Evolutionary conservation across 371 early-diverging fungal genomes (phyloP).

Genomic region (Chytridium lagenaria): DNA sequence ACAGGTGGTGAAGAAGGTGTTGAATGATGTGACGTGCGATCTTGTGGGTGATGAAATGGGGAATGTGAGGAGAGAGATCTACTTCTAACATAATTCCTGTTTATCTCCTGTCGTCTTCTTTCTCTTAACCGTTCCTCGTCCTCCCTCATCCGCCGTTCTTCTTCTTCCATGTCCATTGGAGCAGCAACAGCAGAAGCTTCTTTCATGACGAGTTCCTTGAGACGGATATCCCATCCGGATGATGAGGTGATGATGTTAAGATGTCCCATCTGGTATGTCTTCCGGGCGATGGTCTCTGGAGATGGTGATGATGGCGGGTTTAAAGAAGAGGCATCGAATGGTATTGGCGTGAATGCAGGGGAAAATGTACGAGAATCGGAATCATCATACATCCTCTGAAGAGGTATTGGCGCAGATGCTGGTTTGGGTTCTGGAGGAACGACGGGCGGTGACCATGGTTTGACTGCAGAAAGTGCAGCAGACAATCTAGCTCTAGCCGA

Average conservation of each 20-base stretch:
- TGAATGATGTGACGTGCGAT: neutral
- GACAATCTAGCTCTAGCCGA: neutral
- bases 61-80: neutral
- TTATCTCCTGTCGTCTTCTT: neutral
- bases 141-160: conserved; percentile 6
- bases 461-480: conserved; percentile 2
- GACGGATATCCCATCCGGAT: conserved; percentile 37
- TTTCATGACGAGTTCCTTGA: conserved; percentile 36
- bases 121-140: neutral
- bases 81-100: neutral
- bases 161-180: neutral
- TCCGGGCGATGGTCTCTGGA: neutral
- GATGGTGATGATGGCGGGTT: neutral
- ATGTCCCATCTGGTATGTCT: conserved; percentile 6
- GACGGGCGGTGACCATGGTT: neutral
- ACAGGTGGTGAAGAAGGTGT: neutral
- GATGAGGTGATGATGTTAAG: conserved; percentile 13
- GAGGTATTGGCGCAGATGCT: no score
- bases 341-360: neutral
- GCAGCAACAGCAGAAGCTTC: conserved; percentile 18
- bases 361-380: no score
- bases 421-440: neutral
- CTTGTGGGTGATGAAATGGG: neutral
- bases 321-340: neutral
- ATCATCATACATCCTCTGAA: no score